Evolutionary conservation across 1,284 basidiomycete species (phyloP).

Genomic region (Exobasidium rhododendri): DNA sequence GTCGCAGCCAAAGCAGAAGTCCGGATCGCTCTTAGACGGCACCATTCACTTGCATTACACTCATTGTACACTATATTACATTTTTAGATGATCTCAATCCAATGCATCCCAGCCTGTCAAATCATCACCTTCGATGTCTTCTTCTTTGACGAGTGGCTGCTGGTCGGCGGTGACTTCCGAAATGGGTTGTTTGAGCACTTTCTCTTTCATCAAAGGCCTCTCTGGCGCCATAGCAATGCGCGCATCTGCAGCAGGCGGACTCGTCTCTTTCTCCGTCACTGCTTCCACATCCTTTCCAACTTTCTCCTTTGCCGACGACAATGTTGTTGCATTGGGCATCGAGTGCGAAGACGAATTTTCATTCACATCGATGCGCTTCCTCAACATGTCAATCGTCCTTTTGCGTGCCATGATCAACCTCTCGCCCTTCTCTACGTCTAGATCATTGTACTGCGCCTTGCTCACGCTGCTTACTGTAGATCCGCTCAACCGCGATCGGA

Average conservation of each 20-base stretch:
- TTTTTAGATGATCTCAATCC: neutral
- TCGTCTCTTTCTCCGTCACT: neutral
- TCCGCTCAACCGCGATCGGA: conserved; percentile 5
- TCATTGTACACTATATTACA: conserved; percentile 13
- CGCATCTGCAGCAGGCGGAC: too few species aligned
- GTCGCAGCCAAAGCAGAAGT: neutral
- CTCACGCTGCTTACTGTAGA: neutral
- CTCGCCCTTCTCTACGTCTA: conserved; percentile 32
- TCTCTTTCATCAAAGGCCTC: too few species aligned
- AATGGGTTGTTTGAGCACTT: neutral
- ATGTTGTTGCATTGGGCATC: neutral
- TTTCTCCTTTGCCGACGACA: neutral
- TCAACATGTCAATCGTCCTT: conserved; percentile 28
- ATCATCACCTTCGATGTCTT: neutral
- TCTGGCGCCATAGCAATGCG: too few species aligned
- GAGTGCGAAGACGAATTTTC: neutral
- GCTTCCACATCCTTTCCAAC: neutral
- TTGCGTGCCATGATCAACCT: conserved; percentile 32
- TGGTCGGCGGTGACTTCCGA: neutral
- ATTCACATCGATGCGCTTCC: conserved; percentile 17
- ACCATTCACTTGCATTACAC: neutral
- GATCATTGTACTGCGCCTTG: conserved; percentile 22
- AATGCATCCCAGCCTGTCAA: conserved; percentile 8
- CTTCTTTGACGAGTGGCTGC: neutral
- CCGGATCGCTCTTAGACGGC: neutral